Evolutionary conservation across 1,284 basidiomycete genomes (phyloP).

Genomic region (Pterula multifida): DNA sequence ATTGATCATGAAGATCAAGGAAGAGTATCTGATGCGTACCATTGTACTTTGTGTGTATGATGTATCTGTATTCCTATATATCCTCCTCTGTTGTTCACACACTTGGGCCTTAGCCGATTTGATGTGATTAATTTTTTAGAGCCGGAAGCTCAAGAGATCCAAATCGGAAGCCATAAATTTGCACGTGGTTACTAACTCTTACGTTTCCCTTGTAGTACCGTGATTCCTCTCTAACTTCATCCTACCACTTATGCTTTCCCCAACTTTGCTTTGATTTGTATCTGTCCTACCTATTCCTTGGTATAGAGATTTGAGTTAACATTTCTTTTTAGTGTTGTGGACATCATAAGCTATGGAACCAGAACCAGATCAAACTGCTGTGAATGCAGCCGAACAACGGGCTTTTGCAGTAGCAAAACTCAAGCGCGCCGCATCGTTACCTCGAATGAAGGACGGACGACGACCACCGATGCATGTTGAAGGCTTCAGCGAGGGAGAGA

Average conservation of each 20-base stretch:
- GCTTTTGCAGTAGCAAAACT: constrained; percentile 81
- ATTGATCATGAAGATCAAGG: neutral
- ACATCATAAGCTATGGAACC: neutral
- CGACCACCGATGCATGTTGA: constrained; percentile 75
- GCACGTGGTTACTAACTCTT: neutral
- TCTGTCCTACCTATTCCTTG: neutral
- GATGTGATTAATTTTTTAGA: no score
- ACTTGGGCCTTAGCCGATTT: no score
- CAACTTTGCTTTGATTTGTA: neutral
- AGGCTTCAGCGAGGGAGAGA: constrained; percentile 67
- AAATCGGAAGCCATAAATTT: neutral
- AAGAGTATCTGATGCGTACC: neutral
- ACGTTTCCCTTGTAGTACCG: neutral
- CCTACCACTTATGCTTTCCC: neutral
- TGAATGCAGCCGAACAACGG: constrained; percentile 49
- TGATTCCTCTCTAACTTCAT: neutral
- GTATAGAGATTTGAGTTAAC: neutral
- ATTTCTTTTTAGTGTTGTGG: neutral
- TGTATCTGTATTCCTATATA: no score
- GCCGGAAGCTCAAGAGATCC: no score
- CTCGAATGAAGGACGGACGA: constrained; percentile 78
- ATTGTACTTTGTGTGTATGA: no score
- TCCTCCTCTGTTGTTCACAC: no score
- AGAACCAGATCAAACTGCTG: constrained; percentile 29
- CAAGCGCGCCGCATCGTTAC: constrained; percentile 80